A percentile compares a stretch with the other conserved stretches of the same genome.
Conservation (phyloP, 768 basidiomycete species). For the Rhizopogon roseolus region DNA sequence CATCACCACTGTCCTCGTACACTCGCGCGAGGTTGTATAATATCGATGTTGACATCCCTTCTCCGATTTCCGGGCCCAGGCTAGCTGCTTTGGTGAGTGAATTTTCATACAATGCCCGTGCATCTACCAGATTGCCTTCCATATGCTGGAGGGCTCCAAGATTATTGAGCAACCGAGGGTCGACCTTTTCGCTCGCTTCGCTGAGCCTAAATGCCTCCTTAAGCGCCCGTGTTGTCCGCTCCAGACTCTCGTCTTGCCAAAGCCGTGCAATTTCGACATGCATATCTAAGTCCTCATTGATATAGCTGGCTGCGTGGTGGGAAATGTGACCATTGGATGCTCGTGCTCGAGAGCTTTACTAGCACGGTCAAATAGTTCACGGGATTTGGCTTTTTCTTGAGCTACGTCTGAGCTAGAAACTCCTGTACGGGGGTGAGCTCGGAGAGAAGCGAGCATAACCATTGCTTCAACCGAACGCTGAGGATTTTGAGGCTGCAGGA, state of each 20-base stretch:
- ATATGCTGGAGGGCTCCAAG: conserved; percentile 72
- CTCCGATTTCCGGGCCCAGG: conserved; percentile 44
- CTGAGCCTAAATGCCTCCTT: conserved; percentile 68
- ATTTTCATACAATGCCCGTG: conserved; percentile 64
- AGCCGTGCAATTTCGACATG: conserved; percentile 86
- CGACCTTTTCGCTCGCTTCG: conserved; percentile 42
- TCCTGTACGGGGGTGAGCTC: conserved; percentile 78
- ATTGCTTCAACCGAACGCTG: conserved; percentile 78
- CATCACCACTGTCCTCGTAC: conserved; percentile 82
- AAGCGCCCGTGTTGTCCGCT: conserved; percentile 68
- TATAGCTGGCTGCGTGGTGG: conserved; percentile 41
- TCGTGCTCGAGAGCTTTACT: conserved; percentile 62
- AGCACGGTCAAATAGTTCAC: conserved; percentile 78
- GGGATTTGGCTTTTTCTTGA: conserved; percentile 68
- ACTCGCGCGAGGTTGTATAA: conserved; percentile 90
- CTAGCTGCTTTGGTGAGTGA: conserved; percentile 58
- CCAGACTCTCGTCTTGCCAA: conserved; percentile 80
- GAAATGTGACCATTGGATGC: conserved; percentile 26
- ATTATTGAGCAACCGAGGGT: conserved; percentile 77
- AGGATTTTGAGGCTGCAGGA: conserved; percentile 61
- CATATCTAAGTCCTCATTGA: conserved; percentile 80
- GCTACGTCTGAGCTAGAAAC: conserved; percentile 68
- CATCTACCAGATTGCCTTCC: conserved; percentile 53
- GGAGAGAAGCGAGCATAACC: conserved; percentile 84
- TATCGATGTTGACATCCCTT: conserved; percentile 75